Evolutionary conservation across 495 filamentous ascomycete species (phyloP).

Genomic region (Neurospora sp.): DNA sequence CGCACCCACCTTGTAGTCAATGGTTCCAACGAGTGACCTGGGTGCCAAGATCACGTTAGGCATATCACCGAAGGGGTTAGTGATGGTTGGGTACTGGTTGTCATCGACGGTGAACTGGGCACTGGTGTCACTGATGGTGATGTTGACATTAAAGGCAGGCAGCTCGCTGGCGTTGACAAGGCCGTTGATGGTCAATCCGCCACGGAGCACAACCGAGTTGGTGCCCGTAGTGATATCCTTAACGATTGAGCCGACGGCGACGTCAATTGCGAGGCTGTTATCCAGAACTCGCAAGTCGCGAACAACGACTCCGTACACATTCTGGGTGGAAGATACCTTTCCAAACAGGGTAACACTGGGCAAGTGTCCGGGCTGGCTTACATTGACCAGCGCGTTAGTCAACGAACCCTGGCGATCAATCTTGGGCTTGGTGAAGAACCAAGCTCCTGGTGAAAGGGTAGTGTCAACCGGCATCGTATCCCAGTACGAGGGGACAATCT

Average conservation of each 20-base stretch:
- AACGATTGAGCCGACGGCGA: neutral
- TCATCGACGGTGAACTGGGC: neutral
- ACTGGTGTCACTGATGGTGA: neutral
- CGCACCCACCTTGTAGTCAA: neutral
- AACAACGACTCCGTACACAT: neutral
- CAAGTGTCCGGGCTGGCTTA: neutral
- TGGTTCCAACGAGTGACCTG: neutral
- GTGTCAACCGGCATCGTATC: neutral
- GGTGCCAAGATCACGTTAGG: neutral
- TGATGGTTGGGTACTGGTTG: neutral
- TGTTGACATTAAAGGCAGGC: neutral
- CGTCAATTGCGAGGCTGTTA: neutral
- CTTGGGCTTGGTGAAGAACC: neutral
- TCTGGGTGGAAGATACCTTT: neutral
- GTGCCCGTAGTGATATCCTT: neutral
- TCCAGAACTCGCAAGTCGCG: neutral
- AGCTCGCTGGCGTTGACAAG: neutral
- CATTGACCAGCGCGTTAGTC: neutral
- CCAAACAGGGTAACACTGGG: neutral
- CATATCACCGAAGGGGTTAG: neutral
- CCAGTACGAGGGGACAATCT: neutral
- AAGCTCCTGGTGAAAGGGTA: neutral
- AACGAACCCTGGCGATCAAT: neutral
- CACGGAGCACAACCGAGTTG: neutral
- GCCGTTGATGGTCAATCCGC: neutral